Evolutionary conservation across 805 yeast species (phyloP).

Genomic region (Scheffersomyces spartinae): DNA sequence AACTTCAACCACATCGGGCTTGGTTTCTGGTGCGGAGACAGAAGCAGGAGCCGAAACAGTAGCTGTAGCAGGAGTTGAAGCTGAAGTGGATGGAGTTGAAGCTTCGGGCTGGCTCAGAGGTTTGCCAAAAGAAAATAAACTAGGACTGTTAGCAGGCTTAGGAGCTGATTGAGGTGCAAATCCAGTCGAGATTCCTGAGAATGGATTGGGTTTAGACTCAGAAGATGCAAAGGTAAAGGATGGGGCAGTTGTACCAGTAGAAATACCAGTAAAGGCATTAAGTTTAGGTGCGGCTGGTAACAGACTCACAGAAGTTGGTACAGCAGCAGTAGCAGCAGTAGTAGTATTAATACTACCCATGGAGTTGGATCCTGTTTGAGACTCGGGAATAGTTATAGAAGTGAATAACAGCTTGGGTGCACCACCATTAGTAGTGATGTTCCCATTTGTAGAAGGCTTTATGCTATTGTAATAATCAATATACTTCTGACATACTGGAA

Average conservation of each 20-base stretch:
- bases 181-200: constrained; percentile 5
- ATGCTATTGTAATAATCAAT: too few species aligned
- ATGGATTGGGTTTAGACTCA: constrained; percentile 2
- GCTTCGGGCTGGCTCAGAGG: constrained; percentile 8
- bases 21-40: constrained; percentile 2
- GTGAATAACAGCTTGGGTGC: not conserved
- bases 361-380: not conserved
- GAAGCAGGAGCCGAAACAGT: not conserved
- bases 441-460: too few species aligned
- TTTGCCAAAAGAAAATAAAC: constrained; percentile 8
- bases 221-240: not conserved
- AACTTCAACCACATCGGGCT: constrained; percentile 6
- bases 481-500: too few species aligned
- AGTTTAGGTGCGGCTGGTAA: too few species aligned
- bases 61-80: constrained; percentile 2
- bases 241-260: too few species aligned
- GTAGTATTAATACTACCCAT: not conserved
- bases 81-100: constrained; percentile 2
- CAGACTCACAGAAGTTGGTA: too few species aligned
- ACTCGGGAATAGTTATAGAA: not conserved
- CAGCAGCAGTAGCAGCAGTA: not conserved
- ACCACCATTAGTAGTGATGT: too few species aligned
- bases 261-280: too few species aligned
- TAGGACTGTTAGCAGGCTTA: not conserved
- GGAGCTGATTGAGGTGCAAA: constrained; percentile 2